Evolutionary conservation across 495 filamentous ascomycete species (phyloP).

Genomic region (Penicillium egyptiacum): DNA sequence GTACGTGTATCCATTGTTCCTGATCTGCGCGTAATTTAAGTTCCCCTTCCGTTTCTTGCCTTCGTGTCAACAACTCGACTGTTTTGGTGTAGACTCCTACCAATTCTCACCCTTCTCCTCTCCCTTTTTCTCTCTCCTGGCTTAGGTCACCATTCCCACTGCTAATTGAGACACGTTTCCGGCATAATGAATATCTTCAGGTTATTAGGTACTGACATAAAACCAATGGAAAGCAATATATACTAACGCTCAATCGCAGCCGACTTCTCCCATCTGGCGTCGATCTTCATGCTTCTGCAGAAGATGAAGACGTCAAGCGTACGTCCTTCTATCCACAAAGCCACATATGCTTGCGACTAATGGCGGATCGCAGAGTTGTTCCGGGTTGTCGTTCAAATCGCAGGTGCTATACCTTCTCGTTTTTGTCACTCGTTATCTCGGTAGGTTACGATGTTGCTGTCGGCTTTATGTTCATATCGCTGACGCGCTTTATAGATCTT

Average conservation of each 20-base stretch:
- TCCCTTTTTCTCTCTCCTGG: neutral
- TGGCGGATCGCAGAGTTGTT: slow-evolving; percentile 68
- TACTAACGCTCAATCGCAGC: slow-evolving; percentile 47
- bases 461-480: neutral
- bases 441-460: slow-evolving; percentile 42
- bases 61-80: slow-evolving; percentile 35
- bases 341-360: slow-evolving; percentile 7
- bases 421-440: slow-evolving; percentile 89
- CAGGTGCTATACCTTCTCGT: slow-evolving; percentile 92
- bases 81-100: neutral
- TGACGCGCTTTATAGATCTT: slow-evolving; percentile 58
- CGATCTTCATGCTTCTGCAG: slow-evolving; percentile 89
- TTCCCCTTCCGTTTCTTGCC: slow-evolving; percentile 25
- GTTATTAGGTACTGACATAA: slow-evolving; percentile 62
- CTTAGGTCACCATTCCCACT: neutral
- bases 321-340: slow-evolving; percentile 24
- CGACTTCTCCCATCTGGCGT: slow-evolving; percentile 92
- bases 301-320: slow-evolving; percentile 95
- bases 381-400: slow-evolving; percentile 97
- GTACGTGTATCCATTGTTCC: neutral
- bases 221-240: neutral
- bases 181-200: slow-evolving; percentile 84
- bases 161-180: neutral
- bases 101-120: neutral
- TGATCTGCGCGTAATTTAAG: slow-evolving; percentile 26